Percentiles rank a stretch among this genome's conserved stretches.
Conservation (phyloP, 129 eudicot species). For the Artemisia argyi region DNA sequence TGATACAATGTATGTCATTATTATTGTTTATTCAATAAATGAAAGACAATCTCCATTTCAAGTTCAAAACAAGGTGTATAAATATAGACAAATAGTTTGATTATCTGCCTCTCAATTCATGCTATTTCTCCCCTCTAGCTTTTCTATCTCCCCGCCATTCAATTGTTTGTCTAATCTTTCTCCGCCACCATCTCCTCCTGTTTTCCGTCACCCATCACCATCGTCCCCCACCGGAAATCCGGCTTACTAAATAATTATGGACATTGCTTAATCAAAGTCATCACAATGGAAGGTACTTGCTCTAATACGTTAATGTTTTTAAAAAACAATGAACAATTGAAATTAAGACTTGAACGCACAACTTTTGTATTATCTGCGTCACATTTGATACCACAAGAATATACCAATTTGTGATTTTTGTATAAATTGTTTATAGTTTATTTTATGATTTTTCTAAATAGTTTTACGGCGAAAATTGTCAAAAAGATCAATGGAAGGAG, state of each 20-base stretch:
- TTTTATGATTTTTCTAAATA: background rate
- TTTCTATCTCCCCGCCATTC: constrained; percentile 8
- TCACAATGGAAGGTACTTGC: constrained; percentile 28
- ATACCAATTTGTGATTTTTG: background rate
- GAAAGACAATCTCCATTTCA: background rate
- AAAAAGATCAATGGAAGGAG: background rate
- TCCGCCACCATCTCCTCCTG: constrained; percentile 31
- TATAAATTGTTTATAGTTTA: background rate
- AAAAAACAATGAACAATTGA: background rate
- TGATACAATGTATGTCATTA: too few species aligned
- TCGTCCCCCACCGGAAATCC: constrained; percentile 13
- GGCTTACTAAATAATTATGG: constrained; percentile 14
- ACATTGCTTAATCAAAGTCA: constrained; percentile 16
- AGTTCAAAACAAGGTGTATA: constrained; percentile 20
- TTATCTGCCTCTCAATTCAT: constrained; percentile 51
- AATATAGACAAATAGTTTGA: constrained; percentile 28
- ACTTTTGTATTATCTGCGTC: too few species aligned
- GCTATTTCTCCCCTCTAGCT: constrained; percentile 25
- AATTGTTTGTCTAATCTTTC: constrained; percentile 20
- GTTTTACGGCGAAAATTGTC: background rate
- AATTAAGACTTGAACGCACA: too few species aligned
- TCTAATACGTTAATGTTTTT: background rate
- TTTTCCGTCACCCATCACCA: constrained; percentile 27
- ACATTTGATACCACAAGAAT: too few species aligned
- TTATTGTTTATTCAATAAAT: too few species aligned